Evolutionary conservation across 1,284 basidiomycete species (phyloP).

Genomic region (Cryptococcus maquisensis): DNA sequence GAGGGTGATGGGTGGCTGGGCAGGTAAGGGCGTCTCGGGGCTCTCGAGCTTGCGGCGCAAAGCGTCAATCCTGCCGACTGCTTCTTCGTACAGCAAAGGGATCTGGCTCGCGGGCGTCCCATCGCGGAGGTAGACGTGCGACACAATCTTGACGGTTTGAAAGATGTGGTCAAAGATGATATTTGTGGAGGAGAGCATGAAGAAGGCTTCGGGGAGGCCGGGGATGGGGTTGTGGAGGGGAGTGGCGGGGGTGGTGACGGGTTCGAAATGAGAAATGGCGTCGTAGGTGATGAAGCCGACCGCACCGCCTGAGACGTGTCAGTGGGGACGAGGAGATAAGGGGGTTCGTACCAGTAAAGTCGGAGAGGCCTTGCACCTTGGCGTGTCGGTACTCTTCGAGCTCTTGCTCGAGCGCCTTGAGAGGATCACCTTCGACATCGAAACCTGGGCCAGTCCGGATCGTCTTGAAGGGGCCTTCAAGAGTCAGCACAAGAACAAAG

Average conservation of each 20-base stretch:
- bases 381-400: constrained; percentile 83
- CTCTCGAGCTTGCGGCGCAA: constrained; percentile 65
- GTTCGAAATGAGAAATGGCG: constrained; percentile 94
- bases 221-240: constrained; percentile 66
- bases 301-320: constrained; percentile 65
- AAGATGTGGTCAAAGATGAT: constrained; percentile 97
- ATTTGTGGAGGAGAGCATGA: constrained; percentile 94
- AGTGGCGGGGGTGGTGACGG: constrained; percentile 66
- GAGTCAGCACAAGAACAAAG: constrained; percentile 6
- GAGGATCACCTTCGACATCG: constrained; percentile 81
- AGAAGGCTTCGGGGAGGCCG: constrained; percentile 86
- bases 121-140: constrained; percentile 83
- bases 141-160: constrained; percentile 90
- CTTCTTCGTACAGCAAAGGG: constrained; percentile 74
- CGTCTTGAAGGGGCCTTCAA: constrained; percentile 82
- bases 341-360: constrained; percentile 68
- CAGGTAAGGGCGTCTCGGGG: constrained; percentile 57
- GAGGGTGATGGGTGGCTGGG: constrained; percentile 50
- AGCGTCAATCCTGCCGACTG: constrained; percentile 69
- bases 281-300: constrained; percentile 98
- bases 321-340: constrained; percentile 72
- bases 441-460: constrained; percentile 83
- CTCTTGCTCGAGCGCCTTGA: constrained; percentile 77
- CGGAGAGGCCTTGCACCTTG: constrained; percentile 82
- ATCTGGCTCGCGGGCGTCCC: constrained; percentile 53